Evolutionary conservation across 2,329 filamentous ascomycete species (phyloP), one percentile per base, ranked within the genome.

Genomic region (Diplodia corticola): DNA sequence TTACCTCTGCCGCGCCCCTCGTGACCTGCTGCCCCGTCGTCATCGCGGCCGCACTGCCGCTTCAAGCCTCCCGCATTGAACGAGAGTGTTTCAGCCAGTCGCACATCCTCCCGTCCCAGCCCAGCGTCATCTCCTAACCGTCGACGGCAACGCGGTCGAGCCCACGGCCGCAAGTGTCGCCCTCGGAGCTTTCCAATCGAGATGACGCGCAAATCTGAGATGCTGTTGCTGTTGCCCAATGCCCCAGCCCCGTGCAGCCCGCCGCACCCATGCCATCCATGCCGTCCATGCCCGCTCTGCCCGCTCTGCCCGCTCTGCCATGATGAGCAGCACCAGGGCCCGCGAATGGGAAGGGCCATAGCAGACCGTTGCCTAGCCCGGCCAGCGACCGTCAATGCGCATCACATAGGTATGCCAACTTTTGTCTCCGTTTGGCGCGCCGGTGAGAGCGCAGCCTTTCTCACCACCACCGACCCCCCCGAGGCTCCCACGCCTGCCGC

Each of bases 151-250:
- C 7, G 35, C 33, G 54, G 33, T 13, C n/a, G 15, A 20, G 33
- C 54, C 10, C 54, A 13, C 37, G 30, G 24, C 40, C 54, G 20
- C 48, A 50, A 26, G 20, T 50, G 48, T 28, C 28, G 50, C 50
- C 28, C 54, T 48, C 55, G 55, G 55, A 15, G 37, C 55, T 60
- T 44, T 48, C 55, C 55, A 60, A 60, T 60, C 55, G 55, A 60
- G 55, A 60, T 60, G 55, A 60, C 55, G 55, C 33, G 55, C 30
- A 33, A 60, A 60, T 60, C 55, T 60, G 55, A 60, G 55, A 60
- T 57, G 53, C 53, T n/a, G n/a, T 40, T 57, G 30, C 33, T 54
- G 28, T 35, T 54, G 51, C 28, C 51, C 33, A 22, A 17, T 30
- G 13, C 51, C 24, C 49, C 26, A 22, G 49, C 28, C 22, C 33